These are phyloP conservation scores for Ochetophila trinervis DNA, from an alignment of 306 rosid species.

Conservation along the genomic window DNA sequence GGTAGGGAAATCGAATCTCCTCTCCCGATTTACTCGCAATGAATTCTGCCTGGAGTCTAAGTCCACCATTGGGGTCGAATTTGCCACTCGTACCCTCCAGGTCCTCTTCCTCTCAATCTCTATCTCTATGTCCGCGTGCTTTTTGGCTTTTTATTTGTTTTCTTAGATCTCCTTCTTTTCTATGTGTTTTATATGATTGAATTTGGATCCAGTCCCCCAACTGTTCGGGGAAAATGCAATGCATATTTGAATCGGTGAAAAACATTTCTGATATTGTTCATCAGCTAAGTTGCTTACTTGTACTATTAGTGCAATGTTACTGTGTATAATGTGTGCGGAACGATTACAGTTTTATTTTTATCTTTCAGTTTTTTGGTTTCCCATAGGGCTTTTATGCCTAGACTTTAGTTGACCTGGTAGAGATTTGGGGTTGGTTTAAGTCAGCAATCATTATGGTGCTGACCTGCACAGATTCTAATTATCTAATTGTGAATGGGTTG, in stretches of 20 bases:
- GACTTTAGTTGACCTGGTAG: too few relatives aligned
- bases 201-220: slow-evolving; percentile 16
- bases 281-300: neutral
- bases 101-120: slow-evolving; percentile 27
- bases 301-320: too few relatives aligned
- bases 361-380: too few relatives aligned
- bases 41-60: slow-evolving; percentile 93
- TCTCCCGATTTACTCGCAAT: slow-evolving; percentile 96
- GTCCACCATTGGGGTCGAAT: slow-evolving; percentile 95
- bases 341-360: too few relatives aligned
- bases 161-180: neutral
- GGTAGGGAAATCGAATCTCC: slow-evolving; percentile 90
- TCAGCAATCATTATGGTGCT: too few relatives aligned
- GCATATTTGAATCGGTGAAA: neutral
- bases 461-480: too few relatives aligned
- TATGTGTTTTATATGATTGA: neutral
- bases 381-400: too few relatives aligned
- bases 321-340: too few relatives aligned
- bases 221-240: neutral
- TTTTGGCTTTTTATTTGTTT: too few relatives aligned
- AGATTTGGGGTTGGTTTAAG: too few relatives aligned
- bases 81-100: slow-evolving; percentile 94
- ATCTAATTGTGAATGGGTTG: too few relatives aligned
- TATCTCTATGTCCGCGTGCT: too few relatives aligned
- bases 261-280: slow-evolving; percentile 1